These are phyloP conservation scores for Teunomyces tritomae DNA, from an alignment of 805 yeast genomes.

Conservation along the genomic window DNA sequence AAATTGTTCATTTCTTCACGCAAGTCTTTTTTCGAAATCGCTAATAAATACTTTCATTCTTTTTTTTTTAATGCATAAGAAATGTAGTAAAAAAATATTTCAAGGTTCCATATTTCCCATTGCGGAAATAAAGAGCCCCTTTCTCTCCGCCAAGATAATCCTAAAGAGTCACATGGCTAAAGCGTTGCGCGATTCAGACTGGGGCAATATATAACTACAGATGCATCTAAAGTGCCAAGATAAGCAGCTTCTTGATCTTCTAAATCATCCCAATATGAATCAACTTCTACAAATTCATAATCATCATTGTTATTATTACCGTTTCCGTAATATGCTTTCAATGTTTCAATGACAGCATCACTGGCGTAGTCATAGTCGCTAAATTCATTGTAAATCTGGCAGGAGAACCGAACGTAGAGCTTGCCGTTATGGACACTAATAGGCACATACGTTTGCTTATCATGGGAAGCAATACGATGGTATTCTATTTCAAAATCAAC, in stretches of 20 bases:
- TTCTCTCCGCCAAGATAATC: no score
- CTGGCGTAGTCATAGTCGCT: conserved; percentile 52
- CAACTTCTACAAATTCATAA: no score
- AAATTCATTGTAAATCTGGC: conserved; percentile 58
- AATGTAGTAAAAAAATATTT: no score
- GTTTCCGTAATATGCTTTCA: no score
- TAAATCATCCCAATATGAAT: no score
- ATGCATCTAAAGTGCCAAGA: no score
- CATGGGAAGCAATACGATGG: no score
- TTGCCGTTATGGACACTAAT: conserved; percentile 35
- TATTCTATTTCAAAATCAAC: conserved; percentile 17
- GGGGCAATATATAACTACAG: no score
- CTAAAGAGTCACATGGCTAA: not conserved
- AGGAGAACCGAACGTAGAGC: conserved; percentile 47
- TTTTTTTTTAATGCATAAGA: not conserved
- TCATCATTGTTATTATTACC: no score
- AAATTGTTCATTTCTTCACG: not conserved
- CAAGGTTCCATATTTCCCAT: no score
- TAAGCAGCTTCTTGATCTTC: no score
- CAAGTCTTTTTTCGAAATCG: not conserved
- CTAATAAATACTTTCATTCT: not conserved
- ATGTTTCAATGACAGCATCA: conserved; percentile 29
- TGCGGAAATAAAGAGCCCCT: no score
- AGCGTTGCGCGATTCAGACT: not conserved
- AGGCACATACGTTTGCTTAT: conserved; percentile 43